These are phyloP conservation scores for Purpureocillium takamizusanense DNA, from an alignment of 2,329 filamentous ascomycete genomes.

Conservation along the genomic window DNA sequence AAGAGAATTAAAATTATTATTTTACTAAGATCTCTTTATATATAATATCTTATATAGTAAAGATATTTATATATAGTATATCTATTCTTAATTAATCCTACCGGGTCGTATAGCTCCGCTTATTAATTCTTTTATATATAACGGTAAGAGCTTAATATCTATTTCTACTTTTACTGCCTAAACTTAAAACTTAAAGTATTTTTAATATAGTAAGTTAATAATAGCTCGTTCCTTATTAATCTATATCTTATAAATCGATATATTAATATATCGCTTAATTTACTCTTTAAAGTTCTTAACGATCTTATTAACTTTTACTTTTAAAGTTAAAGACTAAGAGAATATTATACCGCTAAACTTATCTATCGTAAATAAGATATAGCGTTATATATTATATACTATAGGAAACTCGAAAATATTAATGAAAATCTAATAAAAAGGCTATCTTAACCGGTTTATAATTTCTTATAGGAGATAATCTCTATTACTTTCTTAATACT, in stretches of 20 bases:
- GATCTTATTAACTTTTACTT: background rate
- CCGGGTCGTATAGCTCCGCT: background rate
- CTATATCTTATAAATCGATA: background rate
- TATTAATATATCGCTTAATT: background rate
- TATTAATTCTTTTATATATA: background rate
- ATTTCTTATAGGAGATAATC: background rate
- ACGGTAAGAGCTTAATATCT: background rate
- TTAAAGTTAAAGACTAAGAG: background rate
- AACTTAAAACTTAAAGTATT: background rate
- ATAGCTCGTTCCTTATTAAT: constrained; percentile 1
- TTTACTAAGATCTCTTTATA: no score
- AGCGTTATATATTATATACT: background rate
- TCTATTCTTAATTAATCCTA: background rate
- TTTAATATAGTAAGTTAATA: background rate
- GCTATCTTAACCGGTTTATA: background rate
- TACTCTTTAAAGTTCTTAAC: background rate
- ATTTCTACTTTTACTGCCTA: background rate
- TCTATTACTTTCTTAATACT: background rate
- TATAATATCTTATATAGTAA: no score
- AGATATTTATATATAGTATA: no score
- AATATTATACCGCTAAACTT: background rate
- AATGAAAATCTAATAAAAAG: background rate
- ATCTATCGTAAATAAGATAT: background rate
- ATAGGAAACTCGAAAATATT: background rate
- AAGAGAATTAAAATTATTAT: no score